phyloP scores from a whole-genome alignment of 495 filamentous ascomycete species.

The Apiosordaria backusii region DNA sequence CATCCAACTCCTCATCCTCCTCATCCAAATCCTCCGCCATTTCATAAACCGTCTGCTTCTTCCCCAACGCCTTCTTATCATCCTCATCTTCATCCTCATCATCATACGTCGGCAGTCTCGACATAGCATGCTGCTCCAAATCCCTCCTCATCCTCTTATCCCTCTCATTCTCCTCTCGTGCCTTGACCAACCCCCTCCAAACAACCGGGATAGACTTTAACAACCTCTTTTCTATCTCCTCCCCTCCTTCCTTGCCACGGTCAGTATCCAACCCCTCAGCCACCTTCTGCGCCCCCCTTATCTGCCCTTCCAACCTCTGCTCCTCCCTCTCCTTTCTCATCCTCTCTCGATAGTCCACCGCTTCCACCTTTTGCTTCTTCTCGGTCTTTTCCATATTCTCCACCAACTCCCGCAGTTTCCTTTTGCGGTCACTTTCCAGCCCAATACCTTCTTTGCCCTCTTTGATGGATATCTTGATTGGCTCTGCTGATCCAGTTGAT shows the following conservation, averaged over 20 bases:
- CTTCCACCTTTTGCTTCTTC: conserved; percentile 64
- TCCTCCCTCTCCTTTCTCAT: conserved; percentile 69
- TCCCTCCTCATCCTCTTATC: conserved; percentile 64
- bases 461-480: conserved; percentile 66
- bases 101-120: conserved; percentile 48
- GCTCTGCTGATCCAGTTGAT: conserved; percentile 41
- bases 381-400: conserved; percentile 47
- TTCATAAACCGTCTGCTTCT: conserved; percentile 37
- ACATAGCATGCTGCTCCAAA: conserved; percentile 51
- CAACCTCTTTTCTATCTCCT: conserved; percentile 29
- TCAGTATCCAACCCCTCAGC: conserved; percentile 57
- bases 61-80: conserved; percentile 41
- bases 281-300: conserved; percentile 76
- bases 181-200: conserved; percentile 69
- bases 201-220: conserved; percentile 68
- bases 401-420: conserved; percentile 67
- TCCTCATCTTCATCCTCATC: conserved; percentile 52
- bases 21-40: conserved; percentile 71
- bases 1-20: conserved; percentile 82
- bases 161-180: conserved; percentile 66
- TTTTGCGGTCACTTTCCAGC: conserved; percentile 73
- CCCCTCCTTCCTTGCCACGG: conserved; percentile 44
- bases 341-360: conserved; percentile 73
- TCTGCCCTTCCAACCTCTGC: conserved; percentile 60
- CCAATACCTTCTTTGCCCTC: conserved; percentile 86